Evolutionary conservation across 2,329 filamentous ascomycete genomes (phyloP).

Genomic region (Didymella pinodella): DNA sequence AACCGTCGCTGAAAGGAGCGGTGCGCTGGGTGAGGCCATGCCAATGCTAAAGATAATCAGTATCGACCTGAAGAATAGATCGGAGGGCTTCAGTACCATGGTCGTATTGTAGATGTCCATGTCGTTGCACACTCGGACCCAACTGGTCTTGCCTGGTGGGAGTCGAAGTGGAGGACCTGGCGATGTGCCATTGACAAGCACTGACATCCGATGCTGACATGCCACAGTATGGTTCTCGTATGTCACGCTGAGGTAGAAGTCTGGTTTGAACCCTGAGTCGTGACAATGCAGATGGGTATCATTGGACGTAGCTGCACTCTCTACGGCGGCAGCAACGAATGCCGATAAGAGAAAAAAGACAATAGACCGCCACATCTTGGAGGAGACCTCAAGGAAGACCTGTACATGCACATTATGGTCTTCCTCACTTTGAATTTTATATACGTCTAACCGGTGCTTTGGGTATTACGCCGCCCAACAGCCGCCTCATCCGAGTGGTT

Average conservation of each 20-base stretch:
- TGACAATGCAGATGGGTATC: constrained; percentile 15
- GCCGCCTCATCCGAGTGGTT: not conserved
- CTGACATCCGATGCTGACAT: constrained; percentile 58
- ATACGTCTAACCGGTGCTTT: constrained; percentile 12
- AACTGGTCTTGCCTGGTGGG: constrained; percentile 56
- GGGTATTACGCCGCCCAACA: not conserved
- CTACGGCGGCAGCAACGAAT: not conserved
- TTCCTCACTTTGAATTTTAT: not conserved
- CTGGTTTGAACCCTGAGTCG: constrained; percentile 49
- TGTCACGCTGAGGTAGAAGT: constrained; percentile 59
- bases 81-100: constrained; percentile 53
- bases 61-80: not conserved
- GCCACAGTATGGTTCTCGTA: constrained; percentile 54
- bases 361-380: constrained; percentile 1
- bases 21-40: constrained; percentile 68
- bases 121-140: constrained; percentile 68
- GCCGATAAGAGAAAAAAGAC: not conserved
- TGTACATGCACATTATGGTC: not conserved
- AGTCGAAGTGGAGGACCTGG: constrained; percentile 62
- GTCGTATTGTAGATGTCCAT: constrained; percentile 63
- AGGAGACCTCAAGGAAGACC: not conserved
- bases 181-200: constrained; percentile 61
- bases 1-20: constrained; percentile 71
- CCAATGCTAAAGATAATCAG: constrained; percentile 63
- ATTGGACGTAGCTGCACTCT: not conserved